Evolutionary conservation across 139 green algal species (phyloP).

Genomic region (Pseudopediastrum boryanum): DNA sequence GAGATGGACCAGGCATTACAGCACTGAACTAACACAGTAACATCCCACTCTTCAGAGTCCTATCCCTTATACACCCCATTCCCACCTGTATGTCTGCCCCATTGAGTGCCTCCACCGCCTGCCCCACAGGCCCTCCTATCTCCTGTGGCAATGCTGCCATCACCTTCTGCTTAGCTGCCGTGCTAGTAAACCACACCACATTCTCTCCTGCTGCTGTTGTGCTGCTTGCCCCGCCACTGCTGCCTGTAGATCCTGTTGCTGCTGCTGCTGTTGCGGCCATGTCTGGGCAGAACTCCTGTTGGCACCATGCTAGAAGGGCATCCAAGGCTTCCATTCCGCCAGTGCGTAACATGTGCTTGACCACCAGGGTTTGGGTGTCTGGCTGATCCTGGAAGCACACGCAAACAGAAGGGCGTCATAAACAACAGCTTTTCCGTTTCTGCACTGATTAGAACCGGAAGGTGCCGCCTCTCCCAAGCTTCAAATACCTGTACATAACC

Average conservation of each 20-base stretch:
- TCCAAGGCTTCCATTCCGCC: constrained; percentile 59
- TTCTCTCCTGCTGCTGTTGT: background rate
- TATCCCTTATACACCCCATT: no score
- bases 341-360: constrained; percentile 72
- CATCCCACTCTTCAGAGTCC: no score
- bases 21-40: no score
- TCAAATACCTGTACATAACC: no score
- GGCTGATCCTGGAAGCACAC: constrained; percentile 45
- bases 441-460: no score
- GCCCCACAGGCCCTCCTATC: constrained; percentile 14
- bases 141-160: constrained; percentile 45
- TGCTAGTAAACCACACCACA: constrained; percentile 17
- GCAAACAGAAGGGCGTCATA: background rate
- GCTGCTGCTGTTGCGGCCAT: constrained; percentile 13
- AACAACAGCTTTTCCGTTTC: no score
- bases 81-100: constrained; percentile 23
- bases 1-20: no score
- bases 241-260: no score
- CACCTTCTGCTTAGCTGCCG: constrained; percentile 43
- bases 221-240: background rate
- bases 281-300: constrained; percentile 29
- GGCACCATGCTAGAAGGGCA: constrained; percentile 63
- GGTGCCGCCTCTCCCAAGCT: no score
- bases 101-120: constrained; percentile 9
- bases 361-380: constrained; percentile 39